Evolutionary conservation across 1,139 yeast species (phyloP), one percentile per base, ranked within the genome.

Genomic region (Pichia kudriavzevii): DNA sequence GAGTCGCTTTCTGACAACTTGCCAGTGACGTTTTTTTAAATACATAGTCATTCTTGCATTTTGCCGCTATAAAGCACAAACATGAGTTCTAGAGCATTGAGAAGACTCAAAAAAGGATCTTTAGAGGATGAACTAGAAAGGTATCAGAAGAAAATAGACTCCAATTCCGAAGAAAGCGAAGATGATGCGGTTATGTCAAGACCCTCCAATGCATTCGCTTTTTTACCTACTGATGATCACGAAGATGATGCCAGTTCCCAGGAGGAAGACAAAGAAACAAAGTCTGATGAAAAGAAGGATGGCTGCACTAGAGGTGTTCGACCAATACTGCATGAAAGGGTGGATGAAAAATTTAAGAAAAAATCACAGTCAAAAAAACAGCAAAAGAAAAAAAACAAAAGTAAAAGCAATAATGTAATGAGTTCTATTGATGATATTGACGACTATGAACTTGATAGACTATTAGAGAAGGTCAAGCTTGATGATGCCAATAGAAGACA

Each of bases 1-100:
- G n/a, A n/a, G n/a, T n/a, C n/a, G n/a, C n/a, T n/a, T n/a, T n/a
- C n/a, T n/a, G n/a, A n/a, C n/a, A n/a, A n/a, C n/a, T n/a, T n/a
- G n/a, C n/a, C n/a, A n/a, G n/a, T n/a, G n/a, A n/a, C n/a, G n/a
- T n/a, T n/a, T n/a, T n/a, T n/a, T n/a, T n/a, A n/a, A n/a, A n/a
- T n/a, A n/a, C n/a, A n/a, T n/a, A n/a, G n/a, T n/a, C n/a, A n/a
- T n/a, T n/a, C n/a, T n/a, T 29, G 11, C 25, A 10, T 21, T 31
- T 17, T 17, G 13, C 7, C 13, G 10, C 5, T 16, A 23, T 9
- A 5, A 23, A 11, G 9, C 10, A 5, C 8, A 11, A 16, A 12
- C 20, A 78, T 79, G 91, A 78, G 87, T 63, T 74, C 81, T 2
- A 67, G 87, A 52, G 82, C 81, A 7, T 58, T 79, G 38, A 68